Base-by-base conservation (phyloP, 2,329 filamentous ascomycete genomes). In the Monilinia laxa region DNA sequence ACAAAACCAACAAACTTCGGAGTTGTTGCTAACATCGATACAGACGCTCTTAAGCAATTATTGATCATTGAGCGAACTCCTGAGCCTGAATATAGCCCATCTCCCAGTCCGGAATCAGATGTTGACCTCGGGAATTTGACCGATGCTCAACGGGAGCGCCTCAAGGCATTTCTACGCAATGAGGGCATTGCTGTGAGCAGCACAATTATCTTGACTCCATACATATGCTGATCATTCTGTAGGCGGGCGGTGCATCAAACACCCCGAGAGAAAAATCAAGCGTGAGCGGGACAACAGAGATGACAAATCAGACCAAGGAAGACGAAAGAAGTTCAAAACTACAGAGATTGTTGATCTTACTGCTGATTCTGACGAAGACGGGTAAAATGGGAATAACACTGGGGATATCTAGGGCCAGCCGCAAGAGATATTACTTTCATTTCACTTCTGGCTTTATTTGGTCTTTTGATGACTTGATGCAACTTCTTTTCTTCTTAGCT, bases 21-120 rank as follows among this genome's bases (percentile, higher is more conserved):
- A 23, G 9, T 12, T n/a, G 9, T 31, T 11, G 12, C 55, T 60
- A 23, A 66, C 16, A 35, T 47, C 11, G 3, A n/a, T 9, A 47
- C 35, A 66, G 64, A 62, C 49, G n/a, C 47, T 47, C 64, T 66
- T 7, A 60, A 66, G 35, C 56, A 66, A 18, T 25, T 66, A 10
- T 6, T 60, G 25, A 54, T 66, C 14, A 66, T 66, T 25, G 56
- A 62, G 38, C 64, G 64, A 3, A 62, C 57, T 3, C 64, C 64
- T 14, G 64, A 62, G 3, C 57, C 49, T 4, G 56, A 62, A 47
- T 23, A 62, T 2, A 62, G 35, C 31, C 64, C 56, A 23, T 18
- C 20, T 4, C 23, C 64, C 16, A 25, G 2, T n/a, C 47, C 64
- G 18, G 45, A 18, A 3, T 16, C 28, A 12, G 18, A 42, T 10